Evolutionary conservation across 1,139 yeast genomes (phyloP), one percentile per base, ranked within the genome.

Genomic region (Pichia cactophila): DNA sequence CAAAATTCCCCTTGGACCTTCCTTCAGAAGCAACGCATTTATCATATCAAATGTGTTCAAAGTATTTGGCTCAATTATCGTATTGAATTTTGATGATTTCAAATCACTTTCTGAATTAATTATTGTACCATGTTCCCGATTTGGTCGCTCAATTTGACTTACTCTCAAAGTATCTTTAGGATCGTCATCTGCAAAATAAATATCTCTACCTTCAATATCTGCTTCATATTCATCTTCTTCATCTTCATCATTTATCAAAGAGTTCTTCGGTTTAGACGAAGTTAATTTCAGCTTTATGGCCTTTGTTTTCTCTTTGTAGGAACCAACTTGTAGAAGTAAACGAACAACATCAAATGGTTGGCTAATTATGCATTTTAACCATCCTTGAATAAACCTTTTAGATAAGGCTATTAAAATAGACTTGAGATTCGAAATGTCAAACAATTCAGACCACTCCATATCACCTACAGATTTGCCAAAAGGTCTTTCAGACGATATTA

Each of bases 261-360:
- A 28, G 10, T 20, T 31, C 9, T 3, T 14, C 10, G 31, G 33
- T 26, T 52, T 4, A 2, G n/a, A 20, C 28, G 35, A 31, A 31
- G 12, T 11, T 31, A 5, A 31, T 5, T 28, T 12, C 29, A 33
- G 17, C 26, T 8, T 20, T n/a, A 26, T 10, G 12, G 6, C 37
- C 11, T 17, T 35, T 12, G 36, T 17, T 16, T 28, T 44, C 14
- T 45, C 41, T 35, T 57, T 58, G 50, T 65, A 65, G 1, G 66
- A 78, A 2, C 95, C 96, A 33, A 87, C 85, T 65, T 92, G 98
- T 50, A 89, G 67, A 40, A 89, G 73, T 54, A 88, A 71, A 49
- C 95, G 74, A 5, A 87, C 81, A 35, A 87, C 85, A 60, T 92
- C 97, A 65, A 90, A 83, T 1, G 98, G 98, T 65, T 92, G 97